A percentile compares a stretch with the other conserved stretches of the same genome.
Evolutionary conservation across 2,329 filamentous ascomycete species (phyloP).

Genomic region (Tolypocladium endophyticum): DNA sequence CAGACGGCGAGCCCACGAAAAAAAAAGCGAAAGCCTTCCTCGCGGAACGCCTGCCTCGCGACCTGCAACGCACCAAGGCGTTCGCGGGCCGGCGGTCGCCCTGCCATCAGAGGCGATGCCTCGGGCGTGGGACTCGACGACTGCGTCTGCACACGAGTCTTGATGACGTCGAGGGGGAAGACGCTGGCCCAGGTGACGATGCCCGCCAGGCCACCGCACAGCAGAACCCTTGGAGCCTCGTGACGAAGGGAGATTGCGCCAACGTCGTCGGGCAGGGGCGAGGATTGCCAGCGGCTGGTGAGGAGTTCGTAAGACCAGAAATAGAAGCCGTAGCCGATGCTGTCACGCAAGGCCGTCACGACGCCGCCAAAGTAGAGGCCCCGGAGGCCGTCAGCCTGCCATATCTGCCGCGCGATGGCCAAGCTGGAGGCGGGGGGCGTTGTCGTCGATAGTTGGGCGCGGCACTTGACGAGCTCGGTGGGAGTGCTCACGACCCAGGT

Average conservation of each 20-base stretch:
- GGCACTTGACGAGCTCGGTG: conserved; percentile 84
- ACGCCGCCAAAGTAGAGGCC: conserved; percentile 74
- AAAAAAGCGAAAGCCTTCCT: conserved; percentile 52
- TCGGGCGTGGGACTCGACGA: conserved; percentile 12
- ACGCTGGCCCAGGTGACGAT: conserved; percentile 83
- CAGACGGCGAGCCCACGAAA: conserved; percentile 71
- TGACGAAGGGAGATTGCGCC: conserved; percentile 18
- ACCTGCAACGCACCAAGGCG: conserved; percentile 49
- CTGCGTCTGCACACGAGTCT: conserved; percentile 84
- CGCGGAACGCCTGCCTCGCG: conserved; percentile 53
- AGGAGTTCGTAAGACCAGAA: conserved; percentile 86
- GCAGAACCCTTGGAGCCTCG: conserved; percentile 52
- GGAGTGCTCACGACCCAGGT: conserved; percentile 81
- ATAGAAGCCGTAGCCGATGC: conserved; percentile 93
- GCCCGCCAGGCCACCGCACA: conserved; percentile 82
- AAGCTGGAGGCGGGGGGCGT: conserved; percentile 42
- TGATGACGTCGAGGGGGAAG: conserved; percentile 86
- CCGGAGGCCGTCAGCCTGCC: conserved; percentile 44
- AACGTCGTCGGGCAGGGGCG: conserved; percentile 5
- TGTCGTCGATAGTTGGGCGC: conserved; percentile 53
- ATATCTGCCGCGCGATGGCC: conserved; percentile 51
- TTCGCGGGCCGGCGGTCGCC: conserved; percentile 2
- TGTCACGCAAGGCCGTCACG: conserved; percentile 74
- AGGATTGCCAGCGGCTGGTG: conserved; percentile 44
- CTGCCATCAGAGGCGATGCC: not conserved